These are phyloP conservation scores for Fomitopsis betulina DNA, from an alignment of 1,284 basidiomycete species.

Conservation along the genomic window DNA sequence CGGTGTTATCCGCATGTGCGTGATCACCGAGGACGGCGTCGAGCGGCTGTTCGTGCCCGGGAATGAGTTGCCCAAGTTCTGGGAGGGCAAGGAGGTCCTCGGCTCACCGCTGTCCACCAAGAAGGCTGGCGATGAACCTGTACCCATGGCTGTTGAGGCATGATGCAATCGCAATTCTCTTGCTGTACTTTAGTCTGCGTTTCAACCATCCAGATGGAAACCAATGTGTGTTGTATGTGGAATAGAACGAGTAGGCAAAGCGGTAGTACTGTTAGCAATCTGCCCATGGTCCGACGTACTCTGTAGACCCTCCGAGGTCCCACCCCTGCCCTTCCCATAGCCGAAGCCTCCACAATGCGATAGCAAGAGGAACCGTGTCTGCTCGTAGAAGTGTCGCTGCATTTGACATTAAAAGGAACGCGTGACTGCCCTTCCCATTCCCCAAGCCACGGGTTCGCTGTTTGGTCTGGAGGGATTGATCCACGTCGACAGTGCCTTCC, in stretches of 20 bases:
- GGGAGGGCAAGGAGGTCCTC: constrained; percentile 76
- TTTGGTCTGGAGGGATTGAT: not conserved
- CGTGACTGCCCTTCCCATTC: constrained; percentile 50
- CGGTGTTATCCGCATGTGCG: constrained; percentile 95
- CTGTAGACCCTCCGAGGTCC: constrained; percentile 1
- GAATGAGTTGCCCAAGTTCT: constrained; percentile 82
- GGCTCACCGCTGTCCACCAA: constrained; percentile 33
- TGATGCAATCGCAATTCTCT: constrained; percentile 22
- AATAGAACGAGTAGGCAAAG: not conserved
- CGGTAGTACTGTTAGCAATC: constrained; percentile 2
- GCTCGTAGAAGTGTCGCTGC: constrained; percentile 41
- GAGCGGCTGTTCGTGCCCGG: constrained; percentile 96
- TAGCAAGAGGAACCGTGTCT: constrained; percentile 57
- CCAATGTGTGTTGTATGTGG: not conserved
- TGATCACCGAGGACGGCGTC: constrained; percentile 90
- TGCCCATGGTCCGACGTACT: not conserved
- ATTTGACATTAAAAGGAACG: constrained; percentile 59
- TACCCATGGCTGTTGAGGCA: constrained; percentile 67
- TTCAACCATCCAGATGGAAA: not conserved
- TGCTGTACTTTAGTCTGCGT: not conserved
- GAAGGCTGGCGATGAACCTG: constrained; percentile 29
- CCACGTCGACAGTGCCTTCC: not conserved
- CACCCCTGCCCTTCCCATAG: constrained; percentile 62
- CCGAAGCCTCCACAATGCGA: constrained; percentile 70
- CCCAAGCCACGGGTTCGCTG: constrained; percentile 16